A percentile compares a stretch with the other conserved stretches of the same genome.
Evolutionary conservation across 2,329 filamentous ascomycete genomes (phyloP).

Genomic region (Lachnellula subtilissima): DNA sequence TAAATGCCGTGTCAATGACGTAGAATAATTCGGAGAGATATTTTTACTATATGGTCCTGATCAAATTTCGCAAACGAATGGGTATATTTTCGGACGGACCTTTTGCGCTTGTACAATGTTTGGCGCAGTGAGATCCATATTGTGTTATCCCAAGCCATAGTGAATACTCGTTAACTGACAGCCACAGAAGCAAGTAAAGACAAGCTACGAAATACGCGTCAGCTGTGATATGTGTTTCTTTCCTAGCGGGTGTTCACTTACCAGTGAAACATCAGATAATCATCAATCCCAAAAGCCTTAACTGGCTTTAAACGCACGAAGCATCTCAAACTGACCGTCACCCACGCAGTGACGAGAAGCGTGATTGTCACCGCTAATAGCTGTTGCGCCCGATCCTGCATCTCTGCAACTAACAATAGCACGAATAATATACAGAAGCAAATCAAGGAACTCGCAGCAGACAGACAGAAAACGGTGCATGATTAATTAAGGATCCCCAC

Average conservation of each 20-base stretch:
- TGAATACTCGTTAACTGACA: conserved; percentile 13
- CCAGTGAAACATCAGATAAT: conserved; percentile 19
- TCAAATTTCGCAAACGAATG: no score
- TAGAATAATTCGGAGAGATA: conserved; percentile 29
- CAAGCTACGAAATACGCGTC: neutral
- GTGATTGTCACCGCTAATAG: no score
- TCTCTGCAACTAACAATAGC: no score
- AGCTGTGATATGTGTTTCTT: no score
- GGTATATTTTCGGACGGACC: neutral
- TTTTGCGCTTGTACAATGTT: conserved; percentile 13
- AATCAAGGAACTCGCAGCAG: no score
- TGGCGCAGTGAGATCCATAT: neutral
- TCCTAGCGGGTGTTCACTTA: neutral
- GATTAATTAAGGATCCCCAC: no score
- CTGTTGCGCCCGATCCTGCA: no score
- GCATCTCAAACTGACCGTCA: conserved; percentile 11
- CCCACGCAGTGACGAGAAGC: conserved; percentile 11
- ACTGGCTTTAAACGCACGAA: conserved; percentile 16
- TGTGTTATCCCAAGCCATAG: conserved; percentile 20
- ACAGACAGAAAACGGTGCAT: no score
- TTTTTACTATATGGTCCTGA: conserved; percentile 37
- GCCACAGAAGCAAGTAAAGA: conserved; percentile 13
- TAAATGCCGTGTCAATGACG: conserved; percentile 15
- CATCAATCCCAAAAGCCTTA: conserved; percentile 15
- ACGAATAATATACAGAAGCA: no score